These are phyloP conservation scores for Cyberlindnera nakhonratchasimensis DNA, from an alignment of 805 yeast genomes.

Conservation along the genomic window DNA sequence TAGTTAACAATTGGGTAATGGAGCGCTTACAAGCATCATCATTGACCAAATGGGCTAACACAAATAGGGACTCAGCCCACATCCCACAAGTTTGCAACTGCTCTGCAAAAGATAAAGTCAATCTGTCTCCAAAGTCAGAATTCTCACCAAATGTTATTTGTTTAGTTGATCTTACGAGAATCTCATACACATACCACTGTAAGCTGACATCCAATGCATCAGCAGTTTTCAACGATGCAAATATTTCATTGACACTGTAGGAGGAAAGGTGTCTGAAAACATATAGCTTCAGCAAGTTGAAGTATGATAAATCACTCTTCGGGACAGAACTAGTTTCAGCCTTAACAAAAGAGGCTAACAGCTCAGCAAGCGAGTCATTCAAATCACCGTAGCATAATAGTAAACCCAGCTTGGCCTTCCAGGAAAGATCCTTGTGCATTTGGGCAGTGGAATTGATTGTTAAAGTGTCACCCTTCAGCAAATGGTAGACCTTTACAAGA, in stretches of 20 bases:
- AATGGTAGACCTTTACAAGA: slow-evolving; percentile 56
- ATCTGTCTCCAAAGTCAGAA: slow-evolving; percentile 32
- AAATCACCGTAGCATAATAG: slow-evolving; percentile 60
- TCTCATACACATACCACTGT: slow-evolving; percentile 51
- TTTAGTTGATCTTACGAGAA: slow-evolving; percentile 36
- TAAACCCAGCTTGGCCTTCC: slow-evolving; percentile 63
- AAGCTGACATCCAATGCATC: slow-evolving; percentile 34
- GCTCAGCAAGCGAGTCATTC: slow-evolving; percentile 33
- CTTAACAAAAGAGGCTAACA: slow-evolving; percentile 30
- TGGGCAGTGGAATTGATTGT: slow-evolving; percentile 30
- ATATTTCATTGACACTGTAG: slow-evolving; percentile 17
- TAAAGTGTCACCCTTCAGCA: slow-evolving; percentile 53
- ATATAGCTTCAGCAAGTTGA: slow-evolving; percentile 30
- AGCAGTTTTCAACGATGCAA: slow-evolving; percentile 16
- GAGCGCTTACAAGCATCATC: slow-evolving; percentile 42
- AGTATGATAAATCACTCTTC: slow-evolving; percentile 21
- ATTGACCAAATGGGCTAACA: slow-evolving; percentile 52
- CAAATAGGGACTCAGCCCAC: slow-evolving; percentile 60
- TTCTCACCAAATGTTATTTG: slow-evolving; percentile 24
- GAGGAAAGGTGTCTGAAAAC: slow-evolving; percentile 22
- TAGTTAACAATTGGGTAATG: slow-evolving; percentile 33
- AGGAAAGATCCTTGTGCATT: slow-evolving; percentile 47
- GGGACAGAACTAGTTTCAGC: slow-evolving; percentile 14
- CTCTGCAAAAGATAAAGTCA: slow-evolving; percentile 44
- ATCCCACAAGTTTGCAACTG: slow-evolving; percentile 46